Base-by-base conservation (phyloP, 2,329 filamentous ascomycete genomes). In the Pestalotiopsis sp. region DNA sequence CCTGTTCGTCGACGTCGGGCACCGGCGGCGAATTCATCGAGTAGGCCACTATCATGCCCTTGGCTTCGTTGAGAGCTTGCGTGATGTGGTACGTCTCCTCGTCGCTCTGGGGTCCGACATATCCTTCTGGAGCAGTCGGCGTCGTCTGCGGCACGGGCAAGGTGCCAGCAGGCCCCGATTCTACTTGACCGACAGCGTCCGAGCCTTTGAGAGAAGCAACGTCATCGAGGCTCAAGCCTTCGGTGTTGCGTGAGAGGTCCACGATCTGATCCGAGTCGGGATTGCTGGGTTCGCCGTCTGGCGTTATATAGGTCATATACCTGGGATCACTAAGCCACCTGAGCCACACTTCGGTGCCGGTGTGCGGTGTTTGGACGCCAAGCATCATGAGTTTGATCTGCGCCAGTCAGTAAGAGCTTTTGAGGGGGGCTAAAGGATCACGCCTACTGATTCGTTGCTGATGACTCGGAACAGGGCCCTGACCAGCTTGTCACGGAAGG, bases 311-410 rank as follows among this genome's bases (percentile, higher is more conserved):
- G 2, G 56, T 58, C 26, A 59, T 24, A 26, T 66, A 66, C 22
- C 17, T 24, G 35, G 64, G 64, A 40, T 66, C 55, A 35, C 24
- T 66, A 10, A 66, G 39, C 64, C 64, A 66, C 17, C 39, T 26
- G 17, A 66, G 56, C 64, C 64, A 66, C 10, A 38, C n/a, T 59
- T 66, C 64, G 44, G 64, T 66, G 22, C 64, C 64, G 4, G 52
- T 44, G 10, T 66, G 64, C 2, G 64, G 64, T 22, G 64, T 35
- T 17, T 55, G 58, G 35, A 59, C 13, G 52, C 64, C 64, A 17
- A 66, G 30, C 52, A 66, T 39, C 24, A 30, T 20, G 7, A 66
- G 64, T 58, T 59, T 66, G 13, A 66, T n/a, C 64, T 66, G 56
- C 35, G 20, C 26, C 13, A 4, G 20, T 65, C 35, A 63, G 60